phyloP scores from a whole-genome alignment of 768 basidiomycete genomes.

The Agaricus subrufescens region DNA sequence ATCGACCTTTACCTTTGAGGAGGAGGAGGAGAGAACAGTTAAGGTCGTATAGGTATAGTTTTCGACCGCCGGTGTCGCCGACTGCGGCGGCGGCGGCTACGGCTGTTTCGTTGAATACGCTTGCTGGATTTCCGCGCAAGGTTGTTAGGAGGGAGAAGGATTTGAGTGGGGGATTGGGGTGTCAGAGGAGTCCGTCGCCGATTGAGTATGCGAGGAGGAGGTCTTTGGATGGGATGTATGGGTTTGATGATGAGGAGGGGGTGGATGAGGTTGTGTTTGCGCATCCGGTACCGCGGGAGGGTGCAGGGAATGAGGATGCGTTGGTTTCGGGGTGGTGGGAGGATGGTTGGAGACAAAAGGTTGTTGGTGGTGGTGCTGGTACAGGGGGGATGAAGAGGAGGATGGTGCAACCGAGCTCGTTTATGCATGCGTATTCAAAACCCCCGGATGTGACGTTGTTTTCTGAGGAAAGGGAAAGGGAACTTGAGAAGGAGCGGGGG shows the following conservation, averaged over 20 bases:
- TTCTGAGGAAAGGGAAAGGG: background rate
- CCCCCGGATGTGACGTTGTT: slow-evolving; percentile 1
- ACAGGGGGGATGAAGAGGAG: background rate
- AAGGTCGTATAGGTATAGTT: slow-evolving; percentile 22
- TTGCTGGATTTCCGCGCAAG: background rate
- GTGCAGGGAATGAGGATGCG: background rate
- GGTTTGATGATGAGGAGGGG: no score
- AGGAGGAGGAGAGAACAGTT: slow-evolving; percentile 19
- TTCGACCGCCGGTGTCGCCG: slow-evolving; percentile 13
- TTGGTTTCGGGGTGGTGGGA: no score
- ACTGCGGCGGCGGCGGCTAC: background rate
- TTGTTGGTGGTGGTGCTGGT: background rate
- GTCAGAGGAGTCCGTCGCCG: no score
- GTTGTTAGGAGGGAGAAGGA: background rate
- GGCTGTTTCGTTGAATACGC: background rate
- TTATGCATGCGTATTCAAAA: slow-evolving; percentile 4
- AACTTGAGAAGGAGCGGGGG: background rate
- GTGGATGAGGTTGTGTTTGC: background rate
- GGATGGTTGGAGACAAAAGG: background rate
- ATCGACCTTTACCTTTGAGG: background rate
- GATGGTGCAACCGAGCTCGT: slow-evolving; percentile 4
- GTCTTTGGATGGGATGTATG: no score
- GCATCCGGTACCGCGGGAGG: background rate
- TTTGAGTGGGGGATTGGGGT: background rate
- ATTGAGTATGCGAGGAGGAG: no score